Evolutionary conservation across 2,329 filamentous ascomycete species (phyloP), one percentile per base, ranked within the genome.

Genomic region (Aspergillus pseudonomiae): DNA sequence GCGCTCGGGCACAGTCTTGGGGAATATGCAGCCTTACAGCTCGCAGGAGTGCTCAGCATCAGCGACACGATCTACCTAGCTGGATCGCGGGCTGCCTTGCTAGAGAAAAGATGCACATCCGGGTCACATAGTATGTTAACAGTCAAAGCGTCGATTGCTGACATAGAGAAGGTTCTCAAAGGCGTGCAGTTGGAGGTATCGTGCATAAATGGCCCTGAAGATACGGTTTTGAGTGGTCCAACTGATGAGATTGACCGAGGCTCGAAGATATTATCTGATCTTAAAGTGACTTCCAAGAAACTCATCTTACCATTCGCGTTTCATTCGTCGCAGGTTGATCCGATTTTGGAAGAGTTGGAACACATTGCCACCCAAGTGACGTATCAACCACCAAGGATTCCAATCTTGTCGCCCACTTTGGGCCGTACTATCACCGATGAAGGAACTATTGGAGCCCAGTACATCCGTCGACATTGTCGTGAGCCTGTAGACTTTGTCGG

Each of bases 391-490:
- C 79, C 80, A 0, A 63, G 69, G 4, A 72, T 81, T 28, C 81
- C 81, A 1, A 74, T 82, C 26, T 75, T 82, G n/a, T 83, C 80
- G 0, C 75, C 82, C 19, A 73, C 83, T 1, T 71, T 82, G 16
- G 77, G 77, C 21, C 73, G 79, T 43, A 75, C 80, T 6, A 68
- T 83, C 61, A 72, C 69, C 19, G 74, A 78, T 16, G 55, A 72
- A 75, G 9, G 68, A 69, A 1, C 3, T 12, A 26, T 57, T 34
- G 39, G 55, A 7, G 32, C 55, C 16, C 16, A 46, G 7, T 57
- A 57, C 6, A 28, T 57, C 2, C 39, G 55, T 7, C 55, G 39
- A 10, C 39, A 57, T 16, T 57, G 55, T 34, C 55, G 55, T 14
- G 36, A 57, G n/a, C 34, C 39, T 5, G 55, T 57, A 21, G 21